These are phyloP conservation scores for Emergomyces pasteurianus DNA, from an alignment of 2,329 filamentous ascomycete genomes.

Conservation along the genomic window DNA sequence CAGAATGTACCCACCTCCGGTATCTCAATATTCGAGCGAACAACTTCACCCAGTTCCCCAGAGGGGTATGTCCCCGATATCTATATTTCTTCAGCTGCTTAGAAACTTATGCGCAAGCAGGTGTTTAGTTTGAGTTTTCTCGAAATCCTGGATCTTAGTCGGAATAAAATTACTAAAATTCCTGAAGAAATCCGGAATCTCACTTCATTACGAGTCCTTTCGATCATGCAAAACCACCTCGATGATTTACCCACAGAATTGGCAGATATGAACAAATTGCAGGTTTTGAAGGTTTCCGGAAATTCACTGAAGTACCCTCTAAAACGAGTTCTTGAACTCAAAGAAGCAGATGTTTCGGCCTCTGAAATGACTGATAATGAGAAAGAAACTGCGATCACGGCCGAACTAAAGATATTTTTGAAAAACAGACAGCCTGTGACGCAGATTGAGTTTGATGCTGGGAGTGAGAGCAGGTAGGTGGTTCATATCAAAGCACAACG, in stretches of 20 bases:
- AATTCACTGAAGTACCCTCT: constrained; percentile 77
- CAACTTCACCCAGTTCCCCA: constrained; percentile 48
- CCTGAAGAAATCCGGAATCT: constrained; percentile 70
- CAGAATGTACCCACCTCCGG: constrained; percentile 36
- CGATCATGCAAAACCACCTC: constrained; percentile 76
- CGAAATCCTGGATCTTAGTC: constrained; percentile 84
- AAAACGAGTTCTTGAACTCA: constrained; percentile 52
- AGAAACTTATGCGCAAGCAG: constrained; percentile 37
- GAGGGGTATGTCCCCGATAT: constrained; percentile 40
- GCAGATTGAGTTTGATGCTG: constrained; percentile 34
- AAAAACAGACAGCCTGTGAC: constrained; percentile 33
- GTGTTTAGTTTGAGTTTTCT: constrained; percentile 75
- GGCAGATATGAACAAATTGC: constrained; percentile 79
- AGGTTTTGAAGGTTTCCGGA: constrained; percentile 79
- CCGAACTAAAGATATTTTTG: constrained; percentile 48
- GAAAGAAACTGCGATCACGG: constrained; percentile 47
- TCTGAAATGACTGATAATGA: constrained; percentile 46
- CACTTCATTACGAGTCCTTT: constrained; percentile 77
- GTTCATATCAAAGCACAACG: too few relatives aligned
- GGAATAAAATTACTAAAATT: constrained; percentile 68
- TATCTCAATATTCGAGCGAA: constrained; percentile 41
- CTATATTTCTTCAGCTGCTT: neutral
- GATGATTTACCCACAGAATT: constrained; percentile 72
- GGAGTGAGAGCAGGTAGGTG: constrained; percentile 32
- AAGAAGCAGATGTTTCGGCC: constrained; percentile 51